Conservation (phyloP, 441 rosid species). For the Euphorbia corollata region DNA sequence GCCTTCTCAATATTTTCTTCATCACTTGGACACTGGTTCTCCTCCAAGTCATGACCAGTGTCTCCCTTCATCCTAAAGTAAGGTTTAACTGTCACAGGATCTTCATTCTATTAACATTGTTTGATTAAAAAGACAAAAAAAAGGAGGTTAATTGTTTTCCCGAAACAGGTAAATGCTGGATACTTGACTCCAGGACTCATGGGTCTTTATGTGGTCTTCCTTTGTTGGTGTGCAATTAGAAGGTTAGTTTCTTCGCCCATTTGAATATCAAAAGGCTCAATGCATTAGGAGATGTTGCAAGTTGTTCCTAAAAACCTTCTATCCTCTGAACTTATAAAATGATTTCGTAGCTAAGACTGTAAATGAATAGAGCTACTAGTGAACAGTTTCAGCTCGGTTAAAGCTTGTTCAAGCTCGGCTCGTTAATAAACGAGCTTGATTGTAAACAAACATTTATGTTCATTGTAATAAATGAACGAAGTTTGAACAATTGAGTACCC, state of each 20-base stretch:
- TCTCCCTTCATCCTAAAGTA: conserved; percentile 82
- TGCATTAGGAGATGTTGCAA: too few relatives aligned
- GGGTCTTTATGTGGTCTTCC: conserved; percentile 88
- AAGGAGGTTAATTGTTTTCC: not conserved
- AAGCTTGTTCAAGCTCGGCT: too few relatives aligned
- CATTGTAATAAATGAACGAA: too few relatives aligned
- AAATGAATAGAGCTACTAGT: too few relatives aligned
- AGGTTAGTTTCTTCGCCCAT: conserved; percentile 39
- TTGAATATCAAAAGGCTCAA: not conserved
- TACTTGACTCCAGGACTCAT: conserved; percentile 86
- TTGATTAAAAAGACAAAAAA: conserved; percentile 3
- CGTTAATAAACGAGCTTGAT: too few relatives aligned
- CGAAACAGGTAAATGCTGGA: conserved; percentile 60
- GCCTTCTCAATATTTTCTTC: conserved; percentile 89
- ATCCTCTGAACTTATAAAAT: too few relatives aligned
- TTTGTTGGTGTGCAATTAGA: conserved; percentile 97
- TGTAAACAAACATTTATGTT: too few relatives aligned
- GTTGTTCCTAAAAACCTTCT: too few relatives aligned
- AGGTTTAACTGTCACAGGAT: conserved; percentile 1
- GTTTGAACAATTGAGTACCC: too few relatives aligned
- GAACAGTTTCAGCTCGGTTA: too few relatives aligned
- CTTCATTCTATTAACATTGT: conserved; percentile 5
- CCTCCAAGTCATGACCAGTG: conserved; percentile 87
- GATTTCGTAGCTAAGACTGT: too few relatives aligned
- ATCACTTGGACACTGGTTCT: conserved; percentile 89